phyloP scores from a whole-genome alignment of 371 early-diverging fungal species.

The Circinella minor region DNA sequence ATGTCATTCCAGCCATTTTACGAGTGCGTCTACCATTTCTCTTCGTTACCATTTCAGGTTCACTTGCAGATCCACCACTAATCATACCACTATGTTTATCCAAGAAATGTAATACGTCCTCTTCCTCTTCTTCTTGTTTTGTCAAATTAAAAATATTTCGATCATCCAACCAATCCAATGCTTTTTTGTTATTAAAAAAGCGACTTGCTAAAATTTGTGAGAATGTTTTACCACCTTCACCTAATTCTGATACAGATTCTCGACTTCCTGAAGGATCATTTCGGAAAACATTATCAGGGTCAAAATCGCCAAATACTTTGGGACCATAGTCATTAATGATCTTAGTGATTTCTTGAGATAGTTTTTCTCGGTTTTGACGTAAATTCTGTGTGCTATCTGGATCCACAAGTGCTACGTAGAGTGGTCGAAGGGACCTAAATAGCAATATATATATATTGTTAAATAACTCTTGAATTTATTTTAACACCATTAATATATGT shows the following conservation, averaged over 20 bases:
- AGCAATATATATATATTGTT: not conserved
- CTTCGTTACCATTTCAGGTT: conserved; percentile 23
- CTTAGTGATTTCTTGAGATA: conserved; percentile 72
- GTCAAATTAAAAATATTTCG: conserved; percentile 58
- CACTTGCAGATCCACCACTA: conserved; percentile 32
- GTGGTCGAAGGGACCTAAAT: conserved; percentile 73
- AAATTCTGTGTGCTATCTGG: conserved; percentile 53
- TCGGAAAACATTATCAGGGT: conserved; percentile 31
- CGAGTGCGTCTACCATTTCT: not conserved
- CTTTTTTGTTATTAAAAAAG: conserved; percentile 29
- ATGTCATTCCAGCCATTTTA: conserved; percentile 4
- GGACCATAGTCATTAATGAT: conserved; percentile 86
- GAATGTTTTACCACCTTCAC: conserved; percentile 21
- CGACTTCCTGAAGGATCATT: conserved; percentile 17
- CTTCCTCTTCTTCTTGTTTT: conserved; percentile 26
- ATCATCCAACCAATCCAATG: conserved; percentile 51
- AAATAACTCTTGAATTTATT: too few species aligned
- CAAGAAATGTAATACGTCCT: conserved; percentile 17
- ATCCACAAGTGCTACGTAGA: conserved; percentile 71
- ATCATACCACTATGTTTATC: conserved; percentile 9
- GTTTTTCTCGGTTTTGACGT: conserved; percentile 64
- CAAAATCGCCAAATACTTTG: conserved; percentile 77
- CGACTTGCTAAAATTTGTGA: conserved; percentile 30
- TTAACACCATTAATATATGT: too few species aligned
- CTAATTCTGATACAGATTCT: conserved; percentile 14